Evolutionary conservation across 768 basidiomycete species (phyloP).

Genomic region (Mrakia frigida): DNA sequence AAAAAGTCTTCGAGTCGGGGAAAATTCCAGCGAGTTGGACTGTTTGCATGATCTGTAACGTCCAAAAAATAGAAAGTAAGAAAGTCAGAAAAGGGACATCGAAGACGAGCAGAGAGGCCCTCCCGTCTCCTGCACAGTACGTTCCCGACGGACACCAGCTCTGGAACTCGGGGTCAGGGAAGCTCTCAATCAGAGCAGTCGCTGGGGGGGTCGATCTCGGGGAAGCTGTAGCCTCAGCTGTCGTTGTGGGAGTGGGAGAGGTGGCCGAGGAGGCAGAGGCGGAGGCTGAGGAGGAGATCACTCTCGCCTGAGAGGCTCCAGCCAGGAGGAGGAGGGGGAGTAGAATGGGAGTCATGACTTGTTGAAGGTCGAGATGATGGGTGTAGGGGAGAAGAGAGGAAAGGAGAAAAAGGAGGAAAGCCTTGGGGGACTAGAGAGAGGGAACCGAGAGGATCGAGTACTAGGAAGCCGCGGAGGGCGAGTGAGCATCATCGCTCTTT

Average conservation of each 20-base stretch:
- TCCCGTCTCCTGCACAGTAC: constrained; percentile 71
- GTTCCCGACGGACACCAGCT: constrained; percentile 76
- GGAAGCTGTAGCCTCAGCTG: constrained; percentile 19
- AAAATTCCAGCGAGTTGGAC: constrained; percentile 72
- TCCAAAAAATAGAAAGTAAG: constrained; percentile 7
- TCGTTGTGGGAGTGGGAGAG: neutral
- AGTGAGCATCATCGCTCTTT: no score
- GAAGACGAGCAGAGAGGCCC: constrained; percentile 40
- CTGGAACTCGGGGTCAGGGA: constrained; percentile 49
- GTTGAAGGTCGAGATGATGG: no score
- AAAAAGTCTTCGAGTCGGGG: constrained; percentile 79
- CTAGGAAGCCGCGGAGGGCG: no score
- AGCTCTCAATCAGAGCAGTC: neutral
- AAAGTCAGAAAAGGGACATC: neutral
- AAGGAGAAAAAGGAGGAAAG: no score
- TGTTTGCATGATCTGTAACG: constrained; percentile 58
- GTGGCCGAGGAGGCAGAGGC: neutral
- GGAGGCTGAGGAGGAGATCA: neutral
- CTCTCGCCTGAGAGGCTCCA: neutral
- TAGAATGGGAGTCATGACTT: neutral
- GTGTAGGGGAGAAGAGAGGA: no score
- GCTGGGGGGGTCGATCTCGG: constrained; percentile 23
- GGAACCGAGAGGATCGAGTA: no score
- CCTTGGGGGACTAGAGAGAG: no score
- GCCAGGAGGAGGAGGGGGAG: neutral